phyloP scores from a whole-genome alignment of 2,329 filamentous ascomycete genomes.

The Colletotrichum limetticola region DNA sequence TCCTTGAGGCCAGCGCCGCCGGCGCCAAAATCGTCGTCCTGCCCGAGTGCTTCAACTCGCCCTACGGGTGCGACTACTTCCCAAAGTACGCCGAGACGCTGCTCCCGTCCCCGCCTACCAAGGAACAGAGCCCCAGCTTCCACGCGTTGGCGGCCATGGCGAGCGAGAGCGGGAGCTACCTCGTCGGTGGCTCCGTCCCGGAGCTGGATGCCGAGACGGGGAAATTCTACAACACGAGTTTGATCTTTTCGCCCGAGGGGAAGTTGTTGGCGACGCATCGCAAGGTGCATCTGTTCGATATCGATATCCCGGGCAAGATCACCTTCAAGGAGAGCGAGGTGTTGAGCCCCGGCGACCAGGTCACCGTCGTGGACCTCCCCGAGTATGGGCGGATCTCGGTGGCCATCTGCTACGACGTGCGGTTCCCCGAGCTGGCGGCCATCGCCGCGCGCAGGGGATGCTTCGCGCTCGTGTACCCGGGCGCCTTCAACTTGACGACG shows the following conservation, averaged over 20 bases:
- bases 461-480: slow-evolving; percentile 91
- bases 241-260: slow-evolving; percentile 84
- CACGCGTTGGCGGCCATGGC: slow-evolving; percentile 86
- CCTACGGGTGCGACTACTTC: slow-evolving; percentile 92
- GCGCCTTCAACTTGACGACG: slow-evolving; percentile 96
- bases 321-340: slow-evolving; percentile 92
- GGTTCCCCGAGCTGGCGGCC: slow-evolving; percentile 93
- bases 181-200: slow-evolving; percentile 93
- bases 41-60: slow-evolving; percentile 99
- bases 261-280: slow-evolving; percentile 87
- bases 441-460: slow-evolving; percentile 87
- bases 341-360: slow-evolving; percentile 82
- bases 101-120: slow-evolving; percentile 77
- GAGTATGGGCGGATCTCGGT: slow-evolving; percentile 89
- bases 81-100: slow-evolving; percentile 91
- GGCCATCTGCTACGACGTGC: slow-evolving; percentile 97
- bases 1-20: slow-evolving; percentile 79
- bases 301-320: slow-evolving; percentile 96
- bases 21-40: slow-evolving; percentile 91
- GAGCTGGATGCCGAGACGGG: slow-evolving; percentile 70
- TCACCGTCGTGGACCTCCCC: slow-evolving; percentile 87
- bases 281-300: slow-evolving; percentile 97
- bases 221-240: slow-evolving; percentile 90
- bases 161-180: slow-evolving; percentile 79
- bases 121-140: slow-evolving; percentile 81